Base-by-base conservation (phyloP, 306 rosid genomes). In the Vicia faba region DNA sequence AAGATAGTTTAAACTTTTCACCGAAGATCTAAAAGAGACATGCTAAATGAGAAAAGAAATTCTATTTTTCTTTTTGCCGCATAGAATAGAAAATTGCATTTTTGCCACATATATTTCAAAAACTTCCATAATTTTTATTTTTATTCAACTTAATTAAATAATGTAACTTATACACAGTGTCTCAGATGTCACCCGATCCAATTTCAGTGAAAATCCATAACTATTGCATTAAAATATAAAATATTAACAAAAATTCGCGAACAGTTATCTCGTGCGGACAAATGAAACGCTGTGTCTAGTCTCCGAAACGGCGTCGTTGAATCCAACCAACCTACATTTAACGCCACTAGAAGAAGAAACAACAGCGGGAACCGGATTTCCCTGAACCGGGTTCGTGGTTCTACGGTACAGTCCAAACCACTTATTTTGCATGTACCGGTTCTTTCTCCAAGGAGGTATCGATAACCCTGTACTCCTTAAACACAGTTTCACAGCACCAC, bases 391-490 rank as follows among this genome's bases (percentile, higher is more conserved):
- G 75, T 81, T 89, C 11, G 62, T 25, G 0, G 92, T 87, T 46
- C 93, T 80, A 5, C 80, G 70, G 74, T 92, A 84, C 11, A 95
- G 74, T 9, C 77, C 92, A 41, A 89, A 89, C 95, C 95, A 92
- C 41, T 89, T 92, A 31, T 82, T 87, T 51, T 85, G 89, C 85
- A 89, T 83, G 69, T 87, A 92, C 14, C 85, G 85, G 59, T 86
- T 83, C 58, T 84, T 92, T 12, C 96, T 79, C 98, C 96, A 92
- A 11, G 98, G 98, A 31, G 98, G 96, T 41, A 92, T 49, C 0
- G 82, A 60, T 0, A 87, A 78, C 6, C 81, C 86, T 7, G 68
- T 66, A 60, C 79, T 78, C 51, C 76, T 75, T 2, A 92, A 65
- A n/a, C 96, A 85, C 51, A 75, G 69, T 70, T 84, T 92, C 15